Evolutionary conservation across 2,329 filamentous ascomycete species (phyloP).

Genomic region (Fusarium pseudocircinatum): DNA sequence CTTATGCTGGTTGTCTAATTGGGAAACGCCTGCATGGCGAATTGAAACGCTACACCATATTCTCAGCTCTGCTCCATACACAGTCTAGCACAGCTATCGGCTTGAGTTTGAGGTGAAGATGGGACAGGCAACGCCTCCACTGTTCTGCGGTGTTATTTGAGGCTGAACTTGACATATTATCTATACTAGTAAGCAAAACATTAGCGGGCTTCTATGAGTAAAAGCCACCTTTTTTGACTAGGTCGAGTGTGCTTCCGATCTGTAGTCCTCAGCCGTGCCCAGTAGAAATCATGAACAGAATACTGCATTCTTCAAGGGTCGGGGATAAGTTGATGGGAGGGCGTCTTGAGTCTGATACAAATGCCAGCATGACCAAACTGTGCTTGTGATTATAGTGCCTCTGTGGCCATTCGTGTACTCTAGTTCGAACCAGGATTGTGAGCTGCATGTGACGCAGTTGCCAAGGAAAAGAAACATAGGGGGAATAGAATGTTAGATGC

Average conservation of each 20-base stretch:
- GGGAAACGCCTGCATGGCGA: constrained; percentile 1
- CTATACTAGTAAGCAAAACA: background rate
- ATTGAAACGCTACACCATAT: background rate
- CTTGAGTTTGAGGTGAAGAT: background rate
- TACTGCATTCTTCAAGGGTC: background rate
- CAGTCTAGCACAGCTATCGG: background rate
- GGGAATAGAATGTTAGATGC: background rate
- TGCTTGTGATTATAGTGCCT: background rate
- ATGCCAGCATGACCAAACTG: background rate
- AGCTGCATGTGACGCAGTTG: background rate
- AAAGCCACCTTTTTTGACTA: background rate
- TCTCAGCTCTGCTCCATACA: background rate
- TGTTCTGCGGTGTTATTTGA: background rate
- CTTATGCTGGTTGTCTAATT: background rate
- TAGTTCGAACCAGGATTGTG: background rate
- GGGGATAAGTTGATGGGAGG: background rate
- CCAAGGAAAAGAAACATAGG: background rate
- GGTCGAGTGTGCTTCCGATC: background rate
- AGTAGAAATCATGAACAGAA: background rate
- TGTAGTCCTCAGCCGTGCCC: too few species aligned
- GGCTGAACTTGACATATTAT: background rate
- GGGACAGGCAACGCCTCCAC: background rate
- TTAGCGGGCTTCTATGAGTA: background rate
- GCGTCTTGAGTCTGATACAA: background rate
- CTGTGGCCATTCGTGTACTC: background rate